A percentile compares a stretch with the other conserved stretches of the same genome.
These are phyloP conservation scores for Priceomyces haplophilus DNA, from an alignment of 805 yeast species.

Conservation along the genomic window DNA sequence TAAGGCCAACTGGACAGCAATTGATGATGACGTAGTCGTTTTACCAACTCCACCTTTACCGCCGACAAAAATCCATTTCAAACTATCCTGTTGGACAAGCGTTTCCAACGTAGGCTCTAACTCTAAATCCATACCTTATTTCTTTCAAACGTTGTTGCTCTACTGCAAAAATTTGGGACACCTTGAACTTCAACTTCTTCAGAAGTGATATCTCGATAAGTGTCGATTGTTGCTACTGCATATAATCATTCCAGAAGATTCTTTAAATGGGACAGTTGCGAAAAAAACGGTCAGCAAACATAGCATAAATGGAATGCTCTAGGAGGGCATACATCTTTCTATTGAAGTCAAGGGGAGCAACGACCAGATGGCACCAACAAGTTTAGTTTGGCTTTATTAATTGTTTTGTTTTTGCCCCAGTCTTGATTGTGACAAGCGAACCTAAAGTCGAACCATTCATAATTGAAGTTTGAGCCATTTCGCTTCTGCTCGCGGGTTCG, in stretches of 20 bases:
- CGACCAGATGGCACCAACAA: no score
- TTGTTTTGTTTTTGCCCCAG: no score
- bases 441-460: no score
- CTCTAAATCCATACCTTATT: conserved; percentile 47
- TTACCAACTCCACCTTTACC: conserved; percentile 99
- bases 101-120: conserved; percentile 73
- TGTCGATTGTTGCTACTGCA: background rate
- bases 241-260: conserved; percentile 1
- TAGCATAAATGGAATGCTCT: no score
- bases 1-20: conserved; percentile 90
- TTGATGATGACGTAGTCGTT: conserved; percentile 93
- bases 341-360: no score
- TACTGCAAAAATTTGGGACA: background rate
- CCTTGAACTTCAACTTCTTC: background rate
- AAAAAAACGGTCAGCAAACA: background rate
- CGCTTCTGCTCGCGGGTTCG: no score
- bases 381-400: no score
- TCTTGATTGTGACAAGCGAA: no score
- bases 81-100: conserved; percentile 56
- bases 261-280: conserved; percentile 1
- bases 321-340: no score
- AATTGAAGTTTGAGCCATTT: no score
- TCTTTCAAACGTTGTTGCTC: background rate
- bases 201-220: background rate
- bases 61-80: conserved; percentile 97